Conservation (phyloP, 2,329 filamentous ascomycete genomes). For the Sphaerulina musiva region DNA sequence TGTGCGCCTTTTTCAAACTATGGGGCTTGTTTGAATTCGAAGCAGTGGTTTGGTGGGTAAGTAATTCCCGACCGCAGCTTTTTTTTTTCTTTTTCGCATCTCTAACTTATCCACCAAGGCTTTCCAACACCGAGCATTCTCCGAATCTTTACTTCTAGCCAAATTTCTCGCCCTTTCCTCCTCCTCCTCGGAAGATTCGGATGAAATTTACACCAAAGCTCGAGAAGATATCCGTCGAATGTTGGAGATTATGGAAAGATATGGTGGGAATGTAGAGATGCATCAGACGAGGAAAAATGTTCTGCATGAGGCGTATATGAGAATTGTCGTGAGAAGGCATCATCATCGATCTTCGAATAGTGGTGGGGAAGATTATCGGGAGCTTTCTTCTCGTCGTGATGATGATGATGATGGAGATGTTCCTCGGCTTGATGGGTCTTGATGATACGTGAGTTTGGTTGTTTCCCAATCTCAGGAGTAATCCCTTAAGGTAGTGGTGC, state of each 20-base stretch:
- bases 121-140: slow-evolving; percentile 72
- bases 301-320: slow-evolving; percentile 40
- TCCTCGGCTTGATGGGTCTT: too few species aligned
- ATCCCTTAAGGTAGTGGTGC: too few species aligned
- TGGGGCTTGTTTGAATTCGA: slow-evolving; percentile 63
- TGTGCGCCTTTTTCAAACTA: slow-evolving; percentile 67
- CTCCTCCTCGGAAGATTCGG: slow-evolving; percentile 8
- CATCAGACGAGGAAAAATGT: slow-evolving; percentile 44
- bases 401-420: too few species aligned
- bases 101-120: slow-evolving; percentile 36
- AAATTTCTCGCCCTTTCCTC: slow-evolving; percentile 19
- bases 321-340: too few species aligned
- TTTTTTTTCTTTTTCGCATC: too few species aligned
- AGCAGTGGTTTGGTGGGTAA: slow-evolving; percentile 67
- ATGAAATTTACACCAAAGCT: slow-evolving; percentile 34
- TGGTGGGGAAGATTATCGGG: too few species aligned
- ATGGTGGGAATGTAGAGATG: slow-evolving; percentile 42
- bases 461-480: too few species aligned
- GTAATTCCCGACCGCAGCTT: too few species aligned
- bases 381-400: too few species aligned
- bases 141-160: slow-evolving; percentile 51
- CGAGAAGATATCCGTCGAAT: slow-evolving; percentile 42
- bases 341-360: too few species aligned
- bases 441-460: too few species aligned
- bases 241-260: slow-evolving; percentile 42